Percentiles rank a stretch among this genome's conserved stretches.
phyloP scores from a whole-genome alignment of 2,329 filamentous ascomycete species.

The Colletotrichum sp. region DNA sequence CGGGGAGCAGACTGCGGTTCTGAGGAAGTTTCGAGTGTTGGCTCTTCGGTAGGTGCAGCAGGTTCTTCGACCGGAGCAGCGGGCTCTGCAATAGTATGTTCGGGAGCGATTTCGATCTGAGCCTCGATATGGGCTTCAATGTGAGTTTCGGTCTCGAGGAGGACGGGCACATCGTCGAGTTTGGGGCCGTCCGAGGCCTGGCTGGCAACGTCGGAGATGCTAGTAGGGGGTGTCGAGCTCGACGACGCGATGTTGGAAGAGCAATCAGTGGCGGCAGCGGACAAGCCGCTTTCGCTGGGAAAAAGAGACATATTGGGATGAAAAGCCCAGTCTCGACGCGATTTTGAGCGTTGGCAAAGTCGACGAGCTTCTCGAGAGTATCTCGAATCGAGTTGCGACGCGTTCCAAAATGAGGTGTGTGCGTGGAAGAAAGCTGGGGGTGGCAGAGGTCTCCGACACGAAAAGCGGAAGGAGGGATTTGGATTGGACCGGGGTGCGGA shows the following conservation, averaged over 20 bases:
- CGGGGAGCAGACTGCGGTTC: constrained; percentile 42
- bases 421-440: constrained; percentile 12
- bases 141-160: constrained; percentile 17
- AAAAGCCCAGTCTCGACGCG: constrained; percentile 18
- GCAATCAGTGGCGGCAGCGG: constrained; percentile 37
- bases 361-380: not conserved
- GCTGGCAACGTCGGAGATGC: constrained; percentile 66
- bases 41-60: not conserved
- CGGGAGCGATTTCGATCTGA: constrained; percentile 11
- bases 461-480: constrained; percentile 16
- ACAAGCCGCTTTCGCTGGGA: constrained; percentile 34
- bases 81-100: not conserved
- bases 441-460: constrained; percentile 13
- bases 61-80: not conserved
- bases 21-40: constrained; percentile 3
- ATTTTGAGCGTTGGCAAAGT: not conserved
- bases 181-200: constrained; percentile 51
- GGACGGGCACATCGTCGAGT: constrained; percentile 30
- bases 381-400: constrained; percentile 15
- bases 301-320: constrained; percentile 31
- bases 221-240: constrained; percentile 70
- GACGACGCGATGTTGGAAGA: constrained; percentile 60
- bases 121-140: constrained; percentile 10
- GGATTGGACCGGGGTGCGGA: constrained; percentile 11
- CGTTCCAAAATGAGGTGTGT: constrained; percentile 13